Evolutionary conservation across 2,329 filamentous ascomycete species (phyloP).

Genomic region (Aspergillus caelatus): DNA sequence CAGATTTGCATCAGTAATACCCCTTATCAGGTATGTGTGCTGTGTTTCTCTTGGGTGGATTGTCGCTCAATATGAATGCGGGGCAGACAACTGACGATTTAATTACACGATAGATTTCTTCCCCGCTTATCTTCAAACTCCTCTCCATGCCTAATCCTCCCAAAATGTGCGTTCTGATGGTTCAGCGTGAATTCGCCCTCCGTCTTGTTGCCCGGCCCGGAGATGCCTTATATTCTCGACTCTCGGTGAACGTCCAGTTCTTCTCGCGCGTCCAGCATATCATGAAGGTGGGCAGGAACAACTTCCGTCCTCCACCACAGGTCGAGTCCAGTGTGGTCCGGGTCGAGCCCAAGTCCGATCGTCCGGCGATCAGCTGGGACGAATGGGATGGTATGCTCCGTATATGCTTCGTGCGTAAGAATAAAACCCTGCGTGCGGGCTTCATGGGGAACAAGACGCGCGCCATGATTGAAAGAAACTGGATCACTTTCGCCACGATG

Average conservation of each 20-base stretch:
- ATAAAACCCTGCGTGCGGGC: constrained; percentile 78
- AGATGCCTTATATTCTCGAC: constrained; percentile 85
- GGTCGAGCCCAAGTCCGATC: constrained; percentile 81
- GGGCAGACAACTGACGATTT: background rate
- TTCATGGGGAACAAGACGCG: constrained; percentile 70
- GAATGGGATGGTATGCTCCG: constrained; percentile 92
- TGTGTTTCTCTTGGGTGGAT: background rate
- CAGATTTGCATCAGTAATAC: constrained; percentile 81
- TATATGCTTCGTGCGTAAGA: constrained; percentile 83
- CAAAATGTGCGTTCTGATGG: constrained; percentile 83
- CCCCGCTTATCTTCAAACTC: constrained; percentile 88
- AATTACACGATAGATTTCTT: constrained; percentile 68
- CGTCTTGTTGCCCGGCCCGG: constrained; percentile 84
- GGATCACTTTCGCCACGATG: constrained; percentile 22
- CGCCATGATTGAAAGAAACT: constrained; percentile 19
- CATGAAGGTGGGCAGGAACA: constrained; percentile 94
- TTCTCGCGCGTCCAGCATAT: constrained; percentile 73
- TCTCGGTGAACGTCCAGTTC: constrained; percentile 93
- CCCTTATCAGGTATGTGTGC: constrained; percentile 62
- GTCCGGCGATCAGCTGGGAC: constrained; percentile 87
- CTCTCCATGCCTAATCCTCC: constrained; percentile 78
- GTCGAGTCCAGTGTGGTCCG: constrained; percentile 91
- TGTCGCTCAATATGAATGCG: background rate
- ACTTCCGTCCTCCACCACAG: constrained; percentile 92
- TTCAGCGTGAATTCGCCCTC: constrained; percentile 88